phyloP scores from a whole-genome alignment of 2,329 filamentous ascomycete genomes.

The Hymenoscyphus salicellus region DNA sequence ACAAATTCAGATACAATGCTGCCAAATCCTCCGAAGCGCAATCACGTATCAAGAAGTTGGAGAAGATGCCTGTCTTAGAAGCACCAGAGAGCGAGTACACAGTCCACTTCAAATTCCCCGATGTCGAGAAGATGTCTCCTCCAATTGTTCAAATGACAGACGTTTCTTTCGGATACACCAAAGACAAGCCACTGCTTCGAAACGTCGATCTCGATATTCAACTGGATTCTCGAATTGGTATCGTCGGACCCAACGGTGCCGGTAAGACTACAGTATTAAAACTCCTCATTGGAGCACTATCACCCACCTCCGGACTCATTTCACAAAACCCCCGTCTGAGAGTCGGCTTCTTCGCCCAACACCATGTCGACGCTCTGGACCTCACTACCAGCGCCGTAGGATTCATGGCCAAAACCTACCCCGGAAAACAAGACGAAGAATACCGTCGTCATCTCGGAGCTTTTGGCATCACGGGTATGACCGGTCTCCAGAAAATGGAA shows the following conservation, averaged over 20 bases:
- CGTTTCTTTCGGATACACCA: slow-evolving; percentile 83
- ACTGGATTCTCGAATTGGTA: slow-evolving; percentile 95
- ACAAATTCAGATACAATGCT: slow-evolving; percentile 99
- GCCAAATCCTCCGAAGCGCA: slow-evolving; percentile 98
- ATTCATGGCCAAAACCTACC: slow-evolving; percentile 93
- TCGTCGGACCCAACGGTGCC: slow-evolving; percentile 97
- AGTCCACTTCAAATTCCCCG: slow-evolving; percentile 95
- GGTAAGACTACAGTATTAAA: slow-evolving; percentile 99
- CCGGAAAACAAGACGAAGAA: slow-evolving; percentile 90
- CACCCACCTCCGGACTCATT: slow-evolving; percentile 75
- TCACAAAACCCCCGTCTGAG: slow-evolving; percentile 84
- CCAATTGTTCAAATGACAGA: slow-evolving; percentile 97
- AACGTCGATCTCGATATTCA: slow-evolving; percentile 96
- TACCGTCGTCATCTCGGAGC: slow-evolving; percentile 93
- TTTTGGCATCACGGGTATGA: slow-evolving; percentile 87
- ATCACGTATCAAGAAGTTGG: slow-evolving; percentile 97
- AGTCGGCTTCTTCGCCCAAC: slow-evolving; percentile 95
- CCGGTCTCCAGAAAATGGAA: slow-evolving; percentile 92
- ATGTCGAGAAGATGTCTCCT: slow-evolving; percentile 94
- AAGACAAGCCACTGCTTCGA: slow-evolving; percentile 73
- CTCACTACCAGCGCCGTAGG: slow-evolving; percentile 83
- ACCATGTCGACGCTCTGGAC: slow-evolving; percentile 95
- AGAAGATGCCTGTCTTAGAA: slow-evolving; percentile 91
- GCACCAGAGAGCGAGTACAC: slow-evolving; percentile 90
- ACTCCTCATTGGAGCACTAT: slow-evolving; percentile 84